Percentiles rank a stretch among this genome's conserved stretches.
phyloP scores from a whole-genome alignment of 2,329 filamentous ascomycete genomes.

The Byssochlamys sp. region DNA sequence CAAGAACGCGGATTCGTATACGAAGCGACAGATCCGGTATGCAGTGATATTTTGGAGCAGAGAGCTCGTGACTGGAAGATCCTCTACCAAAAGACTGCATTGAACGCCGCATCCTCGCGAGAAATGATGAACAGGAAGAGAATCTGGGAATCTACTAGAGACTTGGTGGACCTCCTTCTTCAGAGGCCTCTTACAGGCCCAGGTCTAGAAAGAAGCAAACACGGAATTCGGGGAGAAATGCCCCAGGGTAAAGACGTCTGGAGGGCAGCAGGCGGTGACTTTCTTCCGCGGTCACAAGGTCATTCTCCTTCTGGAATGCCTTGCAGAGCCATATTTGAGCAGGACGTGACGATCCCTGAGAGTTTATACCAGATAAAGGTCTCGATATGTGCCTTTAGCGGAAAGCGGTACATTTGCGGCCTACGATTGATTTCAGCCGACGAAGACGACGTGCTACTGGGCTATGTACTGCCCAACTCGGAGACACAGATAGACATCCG shows the following conservation, averaged over 20 bases:
- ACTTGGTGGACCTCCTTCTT: constrained; percentile 8
- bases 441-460: constrained; percentile 2
- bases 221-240: background rate
- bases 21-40: constrained; percentile 5
- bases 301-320: constrained; percentile 4
- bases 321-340: constrained; percentile 7
- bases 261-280: constrained; percentile 7
- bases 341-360: constrained; percentile 3
- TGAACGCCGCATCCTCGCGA: background rate
- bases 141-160: constrained; percentile 9
- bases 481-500: constrained; percentile 4
- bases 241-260: constrained; percentile 1
- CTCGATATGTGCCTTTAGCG: constrained; percentile 7
- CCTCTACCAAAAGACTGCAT: constrained; percentile 9
- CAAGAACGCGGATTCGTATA: constrained; percentile 11
- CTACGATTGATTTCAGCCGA: constrained; percentile 4
- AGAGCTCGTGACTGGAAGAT: constrained; percentile 14
- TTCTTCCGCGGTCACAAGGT: background rate
- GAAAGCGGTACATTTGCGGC: constrained; percentile 8
- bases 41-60: background rate
- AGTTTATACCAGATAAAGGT: constrained; percentile 7
- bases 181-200: constrained; percentile 1
- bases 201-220: background rate
- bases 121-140: constrained; percentile 9
- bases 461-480: constrained; percentile 6